Conservation (phyloP, 1,284 basidiomycete genomes). For the Ganoderma meredithae region DNA sequence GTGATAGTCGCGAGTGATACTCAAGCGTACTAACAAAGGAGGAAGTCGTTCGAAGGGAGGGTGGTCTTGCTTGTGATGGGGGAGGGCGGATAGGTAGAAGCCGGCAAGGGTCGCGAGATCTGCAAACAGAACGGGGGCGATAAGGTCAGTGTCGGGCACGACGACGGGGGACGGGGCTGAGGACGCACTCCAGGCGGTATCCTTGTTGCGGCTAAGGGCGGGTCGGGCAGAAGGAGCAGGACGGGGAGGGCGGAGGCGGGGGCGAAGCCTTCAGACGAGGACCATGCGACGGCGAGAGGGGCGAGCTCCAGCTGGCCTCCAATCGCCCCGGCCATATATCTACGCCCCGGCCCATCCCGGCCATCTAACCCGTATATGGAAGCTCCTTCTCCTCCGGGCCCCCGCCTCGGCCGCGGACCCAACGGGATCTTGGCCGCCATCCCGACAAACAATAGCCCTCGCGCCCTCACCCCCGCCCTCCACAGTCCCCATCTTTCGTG, state of each 20-base stretch:
- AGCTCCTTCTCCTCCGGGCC: slow-evolving; percentile 1
- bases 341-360: slow-evolving; percentile 24
- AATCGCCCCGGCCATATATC: slow-evolving; percentile 20
- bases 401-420: neutral
- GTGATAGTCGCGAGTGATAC: slow-evolving; percentile 44
- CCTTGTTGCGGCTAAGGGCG: slow-evolving; percentile 74
- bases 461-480: slow-evolving; percentile 1
- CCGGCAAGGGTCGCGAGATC: slow-evolving; percentile 97
- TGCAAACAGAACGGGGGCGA: slow-evolving; percentile 41
- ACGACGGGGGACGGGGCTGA: neutral
- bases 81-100: slow-evolving; percentile 63
- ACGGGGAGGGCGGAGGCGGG: slow-evolving; percentile 35
- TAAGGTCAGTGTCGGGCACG: slow-evolving; percentile 23
- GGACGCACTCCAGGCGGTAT: slow-evolving; percentile 78
- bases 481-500: neutral
- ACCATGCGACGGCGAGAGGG: slow-evolving; percentile 38
- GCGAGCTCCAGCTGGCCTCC: slow-evolving; percentile 17
- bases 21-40: slow-evolving; percentile 57
- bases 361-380: slow-evolving; percentile 3
- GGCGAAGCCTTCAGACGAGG: slow-evolving; percentile 37
- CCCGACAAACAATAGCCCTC: neutral
- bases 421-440: neutral
- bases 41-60: slow-evolving; percentile 38
- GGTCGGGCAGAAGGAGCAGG: slow-evolving; percentile 48
- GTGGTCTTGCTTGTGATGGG: slow-evolving; percentile 39